Evolutionary conservation across 352 stramenopile species (phyloP).

Genomic region (Phytophthora crassamura): DNA sequence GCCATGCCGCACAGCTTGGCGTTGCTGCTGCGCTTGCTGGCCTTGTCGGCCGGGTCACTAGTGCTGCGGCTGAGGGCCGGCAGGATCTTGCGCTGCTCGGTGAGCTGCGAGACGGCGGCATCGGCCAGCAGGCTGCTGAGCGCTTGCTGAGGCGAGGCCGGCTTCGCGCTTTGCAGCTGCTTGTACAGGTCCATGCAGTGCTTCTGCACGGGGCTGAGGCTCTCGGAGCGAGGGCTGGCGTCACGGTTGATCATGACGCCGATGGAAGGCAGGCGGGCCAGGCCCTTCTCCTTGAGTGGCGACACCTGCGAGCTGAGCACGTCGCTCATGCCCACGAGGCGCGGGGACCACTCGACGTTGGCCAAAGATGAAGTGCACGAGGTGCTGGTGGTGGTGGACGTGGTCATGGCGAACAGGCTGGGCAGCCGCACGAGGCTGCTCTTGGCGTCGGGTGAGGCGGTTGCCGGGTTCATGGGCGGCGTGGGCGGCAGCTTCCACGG

Average conservation of each 20-base stretch:
- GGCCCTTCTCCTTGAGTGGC: slow-evolving; percentile 45
- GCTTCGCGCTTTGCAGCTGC: slow-evolving; percentile 52
- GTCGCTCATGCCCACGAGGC: slow-evolving; percentile 70
- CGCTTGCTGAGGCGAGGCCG: slow-evolving; percentile 28
- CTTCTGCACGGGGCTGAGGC: slow-evolving; percentile 65
- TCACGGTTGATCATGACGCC: slow-evolving; percentile 73
- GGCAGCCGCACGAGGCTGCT: slow-evolving; percentile 53
- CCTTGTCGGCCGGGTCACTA: slow-evolving; percentile 38
- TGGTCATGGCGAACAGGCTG: slow-evolving; percentile 53
- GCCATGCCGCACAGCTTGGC: slow-evolving; percentile 83
- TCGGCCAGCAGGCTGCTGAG: slow-evolving; percentile 59
- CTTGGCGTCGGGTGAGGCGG: slow-evolving; percentile 25
- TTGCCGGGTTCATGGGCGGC: slow-evolving; percentile 12
- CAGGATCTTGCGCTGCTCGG: slow-evolving; percentile 40
- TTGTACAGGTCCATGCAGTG: slow-evolving; percentile 73
- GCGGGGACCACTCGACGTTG: slow-evolving; percentile 48
- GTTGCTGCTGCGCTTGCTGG: slow-evolving; percentile 60
- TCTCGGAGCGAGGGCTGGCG: slow-evolving; percentile 36
- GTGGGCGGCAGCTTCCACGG: slow-evolving; percentile 37
- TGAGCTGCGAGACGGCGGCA: slow-evolving; percentile 56
- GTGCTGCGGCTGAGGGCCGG: slow-evolving; percentile 17
- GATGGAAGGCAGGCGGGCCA: slow-evolving; percentile 68
- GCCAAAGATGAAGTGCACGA: too few species aligned
- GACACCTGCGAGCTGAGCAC: slow-evolving; percentile 57
- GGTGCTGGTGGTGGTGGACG: background rate